Evolutionary conservation across 768 basidiomycete genomes (phyloP), one percentile per base, ranked within the genome.

Genomic region (Kwoniella dejecticola): DNA sequence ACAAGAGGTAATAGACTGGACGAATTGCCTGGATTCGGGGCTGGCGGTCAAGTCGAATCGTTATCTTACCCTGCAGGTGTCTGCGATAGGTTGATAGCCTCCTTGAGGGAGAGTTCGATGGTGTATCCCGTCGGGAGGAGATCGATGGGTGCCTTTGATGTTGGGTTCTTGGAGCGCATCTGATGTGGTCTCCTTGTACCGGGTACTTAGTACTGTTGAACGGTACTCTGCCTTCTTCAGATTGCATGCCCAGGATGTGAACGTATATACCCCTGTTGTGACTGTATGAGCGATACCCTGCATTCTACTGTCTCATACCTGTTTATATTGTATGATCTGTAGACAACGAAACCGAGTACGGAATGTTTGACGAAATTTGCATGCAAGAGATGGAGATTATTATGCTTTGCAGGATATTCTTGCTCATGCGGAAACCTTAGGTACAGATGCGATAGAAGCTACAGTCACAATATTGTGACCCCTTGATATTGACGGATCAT

Each of bases 31-130:
- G 86, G 83, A 66, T 89, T 90, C 75, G 89, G 89, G 31, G 86
- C 88, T 19, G 91, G 91, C 74, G 87, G 88, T 8, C 90, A 91
- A 74, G 88, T 90, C n/a, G 93, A 97, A 77, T 85, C 88, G 63
- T 81, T 96, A 8, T 86, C 84, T 31, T 96, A 97, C 72, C 90
- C 94, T 0, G 84, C 87, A 80, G 82, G 86, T 23, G 83, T 90
- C 12, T 91, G 92, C 75, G 84, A 84, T 10, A 84, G 87, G 46
- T 77, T 98, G 19, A 86, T 87, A 0, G 83, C 80, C 5, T 69
- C 89, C 59, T 81, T 98, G 70, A 84, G 82, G 74, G 89, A 91
- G 76, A 93, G 90, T 69, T 91, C 67, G 1, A 30, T 42, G 17
- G 64, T 76, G 4, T 80, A 78, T 54, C 79, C 79, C 0, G 7